A percentile compares a stretch with the other conserved stretches of the same genome.
phyloP scores from a whole-genome alignment of 2,329 filamentous ascomycete species.

The Annulohypoxylon truncatum region DNA sequence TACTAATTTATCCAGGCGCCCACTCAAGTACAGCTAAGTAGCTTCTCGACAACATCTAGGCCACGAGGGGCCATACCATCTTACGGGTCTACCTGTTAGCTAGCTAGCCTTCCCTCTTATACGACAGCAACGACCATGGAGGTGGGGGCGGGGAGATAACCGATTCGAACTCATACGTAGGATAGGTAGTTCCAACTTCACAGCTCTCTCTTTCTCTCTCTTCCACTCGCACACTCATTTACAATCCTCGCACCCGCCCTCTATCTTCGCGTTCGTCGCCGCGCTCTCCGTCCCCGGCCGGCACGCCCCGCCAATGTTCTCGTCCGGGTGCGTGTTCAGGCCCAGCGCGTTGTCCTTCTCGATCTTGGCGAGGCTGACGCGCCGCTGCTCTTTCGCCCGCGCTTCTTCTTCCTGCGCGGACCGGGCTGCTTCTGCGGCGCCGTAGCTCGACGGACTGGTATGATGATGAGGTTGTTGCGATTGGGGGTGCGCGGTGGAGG shows the following conservation, averaged over 20 bases:
- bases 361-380: neutral
- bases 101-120: neutral
- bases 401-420: neutral
- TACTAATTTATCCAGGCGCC: neutral
- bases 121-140: neutral
- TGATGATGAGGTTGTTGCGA: neutral
- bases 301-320: slow-evolving; percentile 11
- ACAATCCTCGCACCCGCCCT: slow-evolving; percentile 53
- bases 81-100: neutral
- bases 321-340: slow-evolving; percentile 18
- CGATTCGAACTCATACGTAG: neutral
- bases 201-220: too few relatives aligned
- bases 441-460: neutral
- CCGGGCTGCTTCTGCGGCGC: neutral
- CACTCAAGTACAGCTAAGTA: neutral
- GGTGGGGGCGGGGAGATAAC: neutral
- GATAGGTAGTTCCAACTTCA: too few relatives aligned
- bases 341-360: slow-evolving; percentile 22
- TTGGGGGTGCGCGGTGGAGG: neutral
- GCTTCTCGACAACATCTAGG: neutral
- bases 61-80: neutral
- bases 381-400: neutral
- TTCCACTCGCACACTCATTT: too few relatives aligned
- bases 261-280: slow-evolving; percentile 12
- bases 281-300: slow-evolving; percentile 21